These are phyloP conservation scores for Ceratocystis cubensis DNA, from an alignment of 2,329 filamentous ascomycete species.

Conservation along the genomic window DNA sequence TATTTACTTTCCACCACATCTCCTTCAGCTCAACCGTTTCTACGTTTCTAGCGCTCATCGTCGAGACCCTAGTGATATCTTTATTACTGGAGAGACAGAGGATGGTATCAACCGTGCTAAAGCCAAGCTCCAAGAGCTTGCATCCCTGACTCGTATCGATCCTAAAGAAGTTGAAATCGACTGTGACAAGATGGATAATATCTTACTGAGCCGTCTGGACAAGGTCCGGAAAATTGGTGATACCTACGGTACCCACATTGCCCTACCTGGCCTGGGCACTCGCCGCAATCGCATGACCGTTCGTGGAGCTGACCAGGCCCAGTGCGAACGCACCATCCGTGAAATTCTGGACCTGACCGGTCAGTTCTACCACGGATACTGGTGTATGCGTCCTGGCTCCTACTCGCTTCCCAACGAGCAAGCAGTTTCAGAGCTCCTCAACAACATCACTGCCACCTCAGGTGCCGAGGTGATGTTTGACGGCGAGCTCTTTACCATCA, in stretches of 20 bases:
- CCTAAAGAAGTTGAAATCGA: conserved; percentile 89
- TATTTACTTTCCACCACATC: conserved; percentile 94
- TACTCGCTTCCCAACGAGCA: conserved; percentile 16
- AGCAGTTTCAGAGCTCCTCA: conserved; percentile 49
- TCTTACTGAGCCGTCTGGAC: conserved; percentile 78
- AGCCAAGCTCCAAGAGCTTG: conserved; percentile 77
- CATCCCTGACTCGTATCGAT: conserved; percentile 66
- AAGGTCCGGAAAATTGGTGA: conserved; percentile 98
- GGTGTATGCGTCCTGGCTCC: conserved; percentile 47
- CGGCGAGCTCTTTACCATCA: conserved; percentile 84
- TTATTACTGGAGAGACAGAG: conserved; percentile 80
- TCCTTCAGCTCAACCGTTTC: conserved; percentile 84
- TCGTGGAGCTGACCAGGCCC: conserved; percentile 83
- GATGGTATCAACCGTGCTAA: conserved; percentile 82
- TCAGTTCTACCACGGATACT: conserved; percentile 94
- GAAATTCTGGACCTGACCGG: conserved; percentile 95
- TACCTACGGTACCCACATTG: conserved; percentile 85
- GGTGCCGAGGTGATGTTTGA: conserved; percentile 92
- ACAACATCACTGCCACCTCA: conserved; percentile 91
- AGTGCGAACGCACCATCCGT: conserved; percentile 86
- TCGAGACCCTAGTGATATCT: conserved; percentile 78
- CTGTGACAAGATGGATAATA: conserved; percentile 85
- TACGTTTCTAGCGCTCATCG: conserved; percentile 68
- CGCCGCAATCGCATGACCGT: conserved; percentile 76
- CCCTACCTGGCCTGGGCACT: conserved; percentile 78